phyloP scores from a whole-genome alignment of 2,329 filamentous ascomycete genomes.

The Neofusicoccum sp. region DNA sequence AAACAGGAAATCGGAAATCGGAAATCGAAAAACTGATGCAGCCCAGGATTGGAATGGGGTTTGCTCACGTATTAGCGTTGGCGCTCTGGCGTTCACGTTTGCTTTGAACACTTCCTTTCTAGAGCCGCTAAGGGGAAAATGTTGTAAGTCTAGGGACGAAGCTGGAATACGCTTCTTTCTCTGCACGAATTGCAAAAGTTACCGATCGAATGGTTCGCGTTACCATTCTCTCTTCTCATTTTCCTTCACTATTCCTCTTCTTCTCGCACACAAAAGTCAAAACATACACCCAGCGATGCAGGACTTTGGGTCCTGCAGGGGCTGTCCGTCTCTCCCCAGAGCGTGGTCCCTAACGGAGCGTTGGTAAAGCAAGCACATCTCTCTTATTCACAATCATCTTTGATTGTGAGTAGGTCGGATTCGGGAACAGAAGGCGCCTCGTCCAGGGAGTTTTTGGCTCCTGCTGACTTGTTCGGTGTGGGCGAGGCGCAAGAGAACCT shows the following conservation, averaged over 20 bases:
- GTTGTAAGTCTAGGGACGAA: background rate
- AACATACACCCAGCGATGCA: slow-evolving; percentile 42
- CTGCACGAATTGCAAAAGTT: background rate
- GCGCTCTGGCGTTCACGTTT: slow-evolving; percentile 6
- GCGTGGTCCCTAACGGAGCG: slow-evolving; percentile 48
- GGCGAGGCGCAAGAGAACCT: slow-evolving; percentile 39
- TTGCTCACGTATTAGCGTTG: slow-evolving; percentile 15
- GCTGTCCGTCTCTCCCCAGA: slow-evolving; percentile 31
- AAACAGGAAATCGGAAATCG: background rate
- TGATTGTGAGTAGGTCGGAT: slow-evolving; percentile 9
- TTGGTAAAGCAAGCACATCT: slow-evolving; percentile 40
- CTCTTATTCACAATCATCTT: slow-evolving; percentile 14
- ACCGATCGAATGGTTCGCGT: background rate
- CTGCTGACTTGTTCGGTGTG: slow-evolving; percentile 27
- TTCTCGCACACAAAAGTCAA: background rate
- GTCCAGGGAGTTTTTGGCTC: slow-evolving; percentile 23
- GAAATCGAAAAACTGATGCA: background rate
- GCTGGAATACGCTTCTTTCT: background rate
- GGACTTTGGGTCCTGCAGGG: slow-evolving; percentile 44
- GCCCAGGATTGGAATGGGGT: background rate
- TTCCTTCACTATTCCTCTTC: background rate
- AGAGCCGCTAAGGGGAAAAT: background rate
- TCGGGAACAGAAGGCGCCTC: slow-evolving; percentile 36
- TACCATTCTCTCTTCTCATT: background rate
- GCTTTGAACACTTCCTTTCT: slow-evolving; percentile 13